Conservation (phyloP, 768 basidiomycete species). For the Russula sp. region DNA sequence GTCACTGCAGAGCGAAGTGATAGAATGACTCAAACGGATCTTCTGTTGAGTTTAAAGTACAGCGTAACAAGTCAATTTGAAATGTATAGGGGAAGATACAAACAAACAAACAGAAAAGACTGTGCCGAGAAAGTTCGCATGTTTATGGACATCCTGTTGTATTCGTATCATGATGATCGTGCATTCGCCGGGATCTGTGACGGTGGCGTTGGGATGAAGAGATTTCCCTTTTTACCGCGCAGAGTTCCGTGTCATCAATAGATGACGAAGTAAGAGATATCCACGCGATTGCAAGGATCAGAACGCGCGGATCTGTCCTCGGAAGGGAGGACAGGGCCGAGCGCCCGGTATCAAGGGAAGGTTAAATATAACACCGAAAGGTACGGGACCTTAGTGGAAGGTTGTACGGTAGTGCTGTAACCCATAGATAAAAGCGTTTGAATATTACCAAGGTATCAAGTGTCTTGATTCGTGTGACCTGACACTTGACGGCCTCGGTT, state of each 20-base stretch:
- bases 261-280: not conserved
- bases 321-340: not conserved
- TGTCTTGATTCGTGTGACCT: not conserved
- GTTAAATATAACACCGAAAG: not conserved
- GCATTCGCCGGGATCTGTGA: not conserved
- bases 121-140: not conserved
- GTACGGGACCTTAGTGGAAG: not conserved
- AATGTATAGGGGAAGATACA: not conserved
- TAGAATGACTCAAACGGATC: too few relatives aligned
- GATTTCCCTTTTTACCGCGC: not conserved
- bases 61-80: not conserved
- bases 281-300: not conserved
- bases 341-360: not conserved
- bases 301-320: not conserved
- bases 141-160: not conserved
- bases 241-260: not conserved
- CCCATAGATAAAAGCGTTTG: not conserved
- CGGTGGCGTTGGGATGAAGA: conserved; percentile 1
- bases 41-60: too few relatives aligned
- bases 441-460: not conserved
- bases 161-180: not conserved
- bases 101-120: not conserved
- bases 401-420: not conserved
- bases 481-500: not conserved
- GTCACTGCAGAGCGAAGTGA: too few relatives aligned